Evolutionary conservation across 2,329 filamentous ascomycete genomes (phyloP).

Genomic region (Phyllosticta ampelicida): DNA sequence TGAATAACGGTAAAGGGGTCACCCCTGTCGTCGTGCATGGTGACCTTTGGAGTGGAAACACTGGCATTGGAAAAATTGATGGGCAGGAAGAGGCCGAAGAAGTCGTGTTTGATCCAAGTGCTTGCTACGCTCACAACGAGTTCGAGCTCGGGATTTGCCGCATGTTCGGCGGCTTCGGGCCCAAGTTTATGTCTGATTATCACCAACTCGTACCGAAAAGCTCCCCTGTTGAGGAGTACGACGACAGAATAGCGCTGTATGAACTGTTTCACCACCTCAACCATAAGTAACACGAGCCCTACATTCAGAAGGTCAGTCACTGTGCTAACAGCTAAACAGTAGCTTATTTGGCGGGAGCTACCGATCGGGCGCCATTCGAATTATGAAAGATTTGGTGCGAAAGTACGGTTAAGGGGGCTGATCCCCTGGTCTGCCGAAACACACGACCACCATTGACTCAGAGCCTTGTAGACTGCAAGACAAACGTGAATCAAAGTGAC

Average conservation of each 20-base stretch:
- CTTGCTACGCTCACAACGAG: slow-evolving; percentile 77
- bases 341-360: slow-evolving; percentile 69
- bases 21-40: slow-evolving; percentile 79
- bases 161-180: slow-evolving; percentile 86
- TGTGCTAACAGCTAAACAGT: too few species aligned
- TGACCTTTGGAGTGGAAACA: slow-evolving; percentile 89
- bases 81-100: slow-evolving; percentile 50
- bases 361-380: slow-evolving; percentile 60
- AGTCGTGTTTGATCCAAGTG: slow-evolving; percentile 71
- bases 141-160: slow-evolving; percentile 90
- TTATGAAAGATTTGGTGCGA: slow-evolving; percentile 61
- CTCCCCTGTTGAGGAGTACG: slow-evolving; percentile 71
- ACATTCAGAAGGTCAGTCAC: too few species aligned
- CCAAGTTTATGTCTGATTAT: slow-evolving; percentile 66
- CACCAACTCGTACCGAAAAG: slow-evolving; percentile 63
- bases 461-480: too few species aligned
- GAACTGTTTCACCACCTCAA: slow-evolving; percentile 47
- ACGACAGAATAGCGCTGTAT: slow-evolving; percentile 72
- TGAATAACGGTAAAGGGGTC: slow-evolving; percentile 51
- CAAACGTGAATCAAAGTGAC: too few species aligned
- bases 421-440: too few species aligned
- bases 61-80: slow-evolving; percentile 52
- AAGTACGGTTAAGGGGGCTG: slow-evolving; percentile 46
- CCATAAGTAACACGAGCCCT: too few species aligned
- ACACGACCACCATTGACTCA: too few species aligned